These are phyloP conservation scores for Talaromyces ruber DNA, from an alignment of 495 filamentous ascomycete species.

Conservation along the genomic window DNA sequence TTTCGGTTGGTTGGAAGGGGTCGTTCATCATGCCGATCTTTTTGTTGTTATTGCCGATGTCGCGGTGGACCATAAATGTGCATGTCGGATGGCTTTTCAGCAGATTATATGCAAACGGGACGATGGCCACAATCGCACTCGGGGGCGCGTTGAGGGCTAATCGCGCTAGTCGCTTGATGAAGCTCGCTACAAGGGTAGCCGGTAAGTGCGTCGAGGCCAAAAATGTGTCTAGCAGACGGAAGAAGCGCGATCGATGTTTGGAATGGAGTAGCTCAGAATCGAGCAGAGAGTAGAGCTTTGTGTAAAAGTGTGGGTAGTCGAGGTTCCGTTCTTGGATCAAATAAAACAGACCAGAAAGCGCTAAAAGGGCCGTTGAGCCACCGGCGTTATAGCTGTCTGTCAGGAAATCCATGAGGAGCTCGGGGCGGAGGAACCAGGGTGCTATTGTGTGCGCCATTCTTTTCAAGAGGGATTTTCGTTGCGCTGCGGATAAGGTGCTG, in stretches of 20 bases:
- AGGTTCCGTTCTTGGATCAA: constrained; percentile 89
- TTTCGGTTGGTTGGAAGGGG: constrained; percentile 64
- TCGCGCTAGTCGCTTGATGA: constrained; percentile 85
- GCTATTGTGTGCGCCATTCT: constrained; percentile 67
- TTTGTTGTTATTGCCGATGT: constrained; percentile 45
- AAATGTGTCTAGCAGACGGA: constrained; percentile 87
- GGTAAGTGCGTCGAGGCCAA: constrained; percentile 90
- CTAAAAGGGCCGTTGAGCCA: constrained; percentile 76
- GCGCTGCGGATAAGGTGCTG: constrained; percentile 50
- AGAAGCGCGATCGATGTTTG: constrained; percentile 86
- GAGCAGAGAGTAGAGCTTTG: constrained; percentile 85
- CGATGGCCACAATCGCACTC: constrained; percentile 72
- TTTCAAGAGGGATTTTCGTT: constrained; percentile 70
- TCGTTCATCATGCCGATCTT: constrained; percentile 53
- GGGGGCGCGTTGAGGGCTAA: constrained; percentile 80
- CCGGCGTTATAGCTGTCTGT: constrained; percentile 85
- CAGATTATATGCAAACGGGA: constrained; percentile 94
- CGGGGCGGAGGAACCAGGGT: constrained; percentile 78
- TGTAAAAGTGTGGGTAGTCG: constrained; percentile 92
- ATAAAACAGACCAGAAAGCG: constrained; percentile 89
- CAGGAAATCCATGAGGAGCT: constrained; percentile 94
- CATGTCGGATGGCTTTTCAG: constrained; percentile 83
- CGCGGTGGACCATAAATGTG: constrained; percentile 92
- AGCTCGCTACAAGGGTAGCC: constrained; percentile 81
- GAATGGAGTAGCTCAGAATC: constrained; percentile 82